Evolutionary conservation across 2,329 filamentous ascomycete genomes (phyloP), one percentile per base, ranked within the genome.

Genomic region (Aureobasidium subglaciale): DNA sequence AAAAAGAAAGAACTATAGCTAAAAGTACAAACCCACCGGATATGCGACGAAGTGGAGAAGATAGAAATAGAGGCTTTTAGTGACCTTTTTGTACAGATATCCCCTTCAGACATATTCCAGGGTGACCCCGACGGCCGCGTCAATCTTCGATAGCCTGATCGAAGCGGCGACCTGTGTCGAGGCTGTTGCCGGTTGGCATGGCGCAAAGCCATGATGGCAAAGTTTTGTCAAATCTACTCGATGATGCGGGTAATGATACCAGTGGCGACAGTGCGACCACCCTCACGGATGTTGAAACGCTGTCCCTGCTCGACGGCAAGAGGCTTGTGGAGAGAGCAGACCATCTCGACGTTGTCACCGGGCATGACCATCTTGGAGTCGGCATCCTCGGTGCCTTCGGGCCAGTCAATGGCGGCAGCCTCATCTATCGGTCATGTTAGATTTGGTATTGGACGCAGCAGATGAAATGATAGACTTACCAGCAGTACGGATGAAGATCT

Each of bases 311-410:
- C 93, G 61, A 96, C 76, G 58, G 92, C 92, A 67, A 95, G 83
- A 61, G 92, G 89, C 74, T 87, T 79, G 75, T 90, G 83, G 69
- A 96, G 85, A 66, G 86, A 83, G 71, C 90, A 87, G 62, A 93
- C 78, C 91, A 99, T 96, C 81, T 99, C 93, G 63, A 96, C 84
- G 75, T 99, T 99, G 82, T 99, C 93, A 73, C 93, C 93, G 52
- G 93, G 93, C 90, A 96, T 95, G 74, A 96, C 86, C 78, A 90
- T 87, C 80, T 89, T 91, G 73, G 76, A 77, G 61, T 79, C 71
- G 58, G 80, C 74, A 65, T 92, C 86, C 72, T 86, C 85, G 60
- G 81, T 86, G 60, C 87, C 88, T 67, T 93, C 91, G 55, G 91
- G 90, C 86, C 92, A 96, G 70, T 79, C 84, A 66, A 99, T 82